Evolutionary conservation across 371 early-diverging fungal species (phyloP), one percentile per base, ranked within the genome.

Genomic region (Umbelopsis sp.): DNA sequence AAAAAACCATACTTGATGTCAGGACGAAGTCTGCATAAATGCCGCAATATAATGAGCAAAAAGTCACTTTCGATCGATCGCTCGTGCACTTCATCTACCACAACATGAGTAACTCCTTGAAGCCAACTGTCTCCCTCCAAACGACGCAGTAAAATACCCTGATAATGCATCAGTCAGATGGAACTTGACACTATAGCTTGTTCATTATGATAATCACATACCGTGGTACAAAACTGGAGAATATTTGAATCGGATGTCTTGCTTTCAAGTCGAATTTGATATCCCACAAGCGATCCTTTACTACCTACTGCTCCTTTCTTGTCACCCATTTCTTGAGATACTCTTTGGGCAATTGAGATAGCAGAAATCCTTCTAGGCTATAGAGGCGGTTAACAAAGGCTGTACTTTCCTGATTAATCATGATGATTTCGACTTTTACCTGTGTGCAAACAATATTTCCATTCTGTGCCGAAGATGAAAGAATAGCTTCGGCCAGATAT

Each of bases 351-450:
- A 52, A 99, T 93, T 38, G 94, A 91, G 65, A 95, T 93, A 20
- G 99, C 97, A 38, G 97, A 94, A 70, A 99, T 93, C 67, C 99
- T 88, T 53, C 99, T 86, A 5, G 99, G 99, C 80, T 80, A 70
- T 37, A 45, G 50, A 16, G 16, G n/a, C 4, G 48, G 29, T 48
- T 16, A 1, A n/a, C 4, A 20, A 7, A 5, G 1, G 16, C 16
- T 16, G 48, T 16, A 18, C 20, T 64, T 9, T 62, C 6, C 4
- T 18, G 35, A 14, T 38, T n/a, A 37, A 8, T 24, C 37, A 52
- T 32, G 45, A 41, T 7, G 7, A 41, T 68, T 25, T 25, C 18
- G 11, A 46, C 1, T 10, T 37, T 32, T 85, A 87, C 80, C 84
- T 98, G 98, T 24, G 99, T 97, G 68, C 96, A 91, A 9, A 95